phyloP scores from a whole-genome alignment of 805 yeast genomes.

The Cyberlindnera veronae region DNA sequence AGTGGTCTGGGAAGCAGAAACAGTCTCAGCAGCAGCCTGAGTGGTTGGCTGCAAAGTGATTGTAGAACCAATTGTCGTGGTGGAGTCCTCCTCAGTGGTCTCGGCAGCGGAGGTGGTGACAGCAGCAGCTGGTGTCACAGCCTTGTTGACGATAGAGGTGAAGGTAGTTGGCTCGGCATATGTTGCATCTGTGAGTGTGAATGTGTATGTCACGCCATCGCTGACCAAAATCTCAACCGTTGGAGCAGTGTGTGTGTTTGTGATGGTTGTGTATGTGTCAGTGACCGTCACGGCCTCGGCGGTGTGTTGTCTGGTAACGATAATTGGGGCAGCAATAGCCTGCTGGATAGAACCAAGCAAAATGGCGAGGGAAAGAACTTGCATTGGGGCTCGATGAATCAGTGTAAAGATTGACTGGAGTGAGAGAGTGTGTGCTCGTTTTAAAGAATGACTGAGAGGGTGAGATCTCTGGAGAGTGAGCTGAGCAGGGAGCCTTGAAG shows the following conservation, averaged over 20 bases:
- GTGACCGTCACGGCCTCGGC: slow-evolving; percentile 50
- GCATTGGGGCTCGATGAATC: slow-evolving; percentile 8
- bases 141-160: slow-evolving; percentile 25
- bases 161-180: slow-evolving; percentile 36
- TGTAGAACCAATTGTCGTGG: slow-evolving; percentile 12
- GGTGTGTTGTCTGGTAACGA: slow-evolving; percentile 53
- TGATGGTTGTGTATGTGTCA: slow-evolving; percentile 38
- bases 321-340: slow-evolving; percentile 34
- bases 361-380: slow-evolving; percentile 11
- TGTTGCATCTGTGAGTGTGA: slow-evolving; percentile 36
- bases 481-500: slow-evolving; percentile 1
- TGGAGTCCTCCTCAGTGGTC: slow-evolving; percentile 4
- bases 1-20: slow-evolving; percentile 12
- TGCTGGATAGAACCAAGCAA: slow-evolving; percentile 16
- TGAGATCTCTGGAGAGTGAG: not conserved
- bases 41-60: slow-evolving; percentile 22
- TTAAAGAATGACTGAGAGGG: slow-evolving; percentile 10
- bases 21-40: slow-evolving; percentile 11
- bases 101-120: not conserved
- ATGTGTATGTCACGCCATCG: slow-evolving; percentile 36
- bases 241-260: slow-evolving; percentile 37
- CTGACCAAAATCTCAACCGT: slow-evolving; percentile 37
- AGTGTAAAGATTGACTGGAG: slow-evolving; percentile 8
- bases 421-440: slow-evolving; percentile 6
- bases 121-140: slow-evolving; percentile 20